Conservation (phyloP, 2,329 filamentous ascomycete genomes). For the Trichophyton simii region DNA sequence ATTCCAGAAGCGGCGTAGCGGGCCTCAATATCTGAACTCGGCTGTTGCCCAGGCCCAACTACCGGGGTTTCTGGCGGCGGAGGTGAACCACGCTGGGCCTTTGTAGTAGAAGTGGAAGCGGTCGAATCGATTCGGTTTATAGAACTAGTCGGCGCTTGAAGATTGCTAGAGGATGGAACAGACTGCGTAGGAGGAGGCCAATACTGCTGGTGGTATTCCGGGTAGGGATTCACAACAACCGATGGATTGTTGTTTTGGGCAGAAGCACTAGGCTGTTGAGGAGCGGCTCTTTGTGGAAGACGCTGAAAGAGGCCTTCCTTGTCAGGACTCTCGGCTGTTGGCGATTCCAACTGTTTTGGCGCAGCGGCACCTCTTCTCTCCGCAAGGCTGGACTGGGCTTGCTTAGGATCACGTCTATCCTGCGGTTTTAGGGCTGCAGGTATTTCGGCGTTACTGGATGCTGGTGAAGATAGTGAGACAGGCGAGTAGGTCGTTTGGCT, state of each 20-base stretch:
- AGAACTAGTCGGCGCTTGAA: constrained; percentile 41
- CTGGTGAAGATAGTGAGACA: constrained; percentile 21
- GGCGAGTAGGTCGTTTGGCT: constrained; percentile 9
- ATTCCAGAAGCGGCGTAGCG: constrained; percentile 86
- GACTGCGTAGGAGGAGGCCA: constrained; percentile 41
- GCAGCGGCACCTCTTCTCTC: constrained; percentile 64
- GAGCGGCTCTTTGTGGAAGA: constrained; percentile 33
- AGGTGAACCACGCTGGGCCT: constrained; percentile 81
- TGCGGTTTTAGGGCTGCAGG: constrained; percentile 30
- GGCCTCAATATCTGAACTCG: constrained; percentile 73
- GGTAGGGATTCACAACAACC: constrained; percentile 31
- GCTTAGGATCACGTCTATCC: constrained; percentile 41
- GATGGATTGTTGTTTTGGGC: constrained; percentile 13
- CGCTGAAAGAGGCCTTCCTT: constrained; percentile 70
- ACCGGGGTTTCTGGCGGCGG: constrained; percentile 89
- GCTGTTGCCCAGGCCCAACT: constrained; percentile 56
- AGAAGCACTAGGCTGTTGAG: constrained; percentile 11
- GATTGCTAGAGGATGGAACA: constrained; percentile 14
- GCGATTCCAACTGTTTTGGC: constrained; percentile 70
- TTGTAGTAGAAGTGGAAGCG: constrained; percentile 84
- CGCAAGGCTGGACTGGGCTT: constrained; percentile 51
- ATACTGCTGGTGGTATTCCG: constrained; percentile 49
- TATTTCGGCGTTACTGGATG: constrained; percentile 25
- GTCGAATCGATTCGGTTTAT: constrained; percentile 61
- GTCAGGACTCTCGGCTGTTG: constrained; percentile 61